Evolutionary conservation across 148 eudicot species (phyloP).

Genomic region (Rhododendron henanense): DNA sequence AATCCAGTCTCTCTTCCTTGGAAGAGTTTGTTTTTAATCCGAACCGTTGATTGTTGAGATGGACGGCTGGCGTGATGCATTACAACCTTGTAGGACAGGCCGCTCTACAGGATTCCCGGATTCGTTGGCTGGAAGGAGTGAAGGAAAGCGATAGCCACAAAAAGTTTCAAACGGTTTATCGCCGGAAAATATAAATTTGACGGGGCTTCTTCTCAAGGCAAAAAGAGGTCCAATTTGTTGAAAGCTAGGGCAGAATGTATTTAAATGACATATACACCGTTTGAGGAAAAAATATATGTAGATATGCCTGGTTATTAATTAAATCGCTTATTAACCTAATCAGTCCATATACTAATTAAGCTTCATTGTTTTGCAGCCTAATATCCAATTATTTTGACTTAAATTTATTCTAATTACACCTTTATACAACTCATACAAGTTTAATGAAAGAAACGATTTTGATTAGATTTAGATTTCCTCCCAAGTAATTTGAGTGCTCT

Average conservation of each 20-base stretch:
- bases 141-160: neutral
- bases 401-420: neutral
- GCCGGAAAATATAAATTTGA: neutral
- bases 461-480: too few species aligned
- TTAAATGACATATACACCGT: neutral
- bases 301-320: too few species aligned
- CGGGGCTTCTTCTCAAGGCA: too few species aligned
- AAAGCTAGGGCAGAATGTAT: neutral
- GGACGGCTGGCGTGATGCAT: too few species aligned
- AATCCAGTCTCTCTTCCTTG: too few species aligned
- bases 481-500: too few species aligned
- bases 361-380: neutral
- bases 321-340: neutral
- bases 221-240: neutral
- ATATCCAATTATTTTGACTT: neutral
- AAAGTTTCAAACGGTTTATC: neutral
- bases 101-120: too few species aligned
- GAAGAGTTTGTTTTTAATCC: too few species aligned
- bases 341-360: neutral
- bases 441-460: too few species aligned
- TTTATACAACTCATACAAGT: neutral
- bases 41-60: too few species aligned
- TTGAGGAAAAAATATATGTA: neutral
- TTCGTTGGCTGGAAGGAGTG: neutral
- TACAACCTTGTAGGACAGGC: too few species aligned